Conservation (phyloP, 495 filamentous ascomycete species). For the Penicillium desertorum region DNA sequence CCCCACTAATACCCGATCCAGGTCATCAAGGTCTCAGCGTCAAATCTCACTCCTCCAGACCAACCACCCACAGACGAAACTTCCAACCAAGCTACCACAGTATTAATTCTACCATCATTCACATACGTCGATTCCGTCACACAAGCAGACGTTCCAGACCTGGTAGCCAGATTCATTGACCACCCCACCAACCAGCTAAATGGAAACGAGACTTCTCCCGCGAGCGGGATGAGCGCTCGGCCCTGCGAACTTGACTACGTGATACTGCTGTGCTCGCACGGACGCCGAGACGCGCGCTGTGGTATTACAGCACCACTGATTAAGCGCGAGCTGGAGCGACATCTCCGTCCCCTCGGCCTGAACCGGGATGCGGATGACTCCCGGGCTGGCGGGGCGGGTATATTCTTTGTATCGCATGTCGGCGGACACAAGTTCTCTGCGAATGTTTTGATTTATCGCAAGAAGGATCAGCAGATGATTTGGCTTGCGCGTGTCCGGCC, state of each 20-base stretch:
- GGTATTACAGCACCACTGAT: conserved; percentile 89
- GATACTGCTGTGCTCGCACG: conserved; percentile 92
- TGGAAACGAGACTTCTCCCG: conserved; percentile 44
- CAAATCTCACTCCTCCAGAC: conserved; percentile 72
- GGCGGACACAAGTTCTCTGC: conserved; percentile 93
- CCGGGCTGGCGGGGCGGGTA: conserved; percentile 80
- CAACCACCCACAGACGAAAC: conserved; percentile 38
- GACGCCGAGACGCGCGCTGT: conserved; percentile 87
- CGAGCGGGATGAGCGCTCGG: conserved; percentile 46
- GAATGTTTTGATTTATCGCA: conserved; percentile 86
- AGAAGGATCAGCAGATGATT: conserved; percentile 74
- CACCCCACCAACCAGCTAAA: conserved; percentile 59
- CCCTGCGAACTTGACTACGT: conserved; percentile 77
- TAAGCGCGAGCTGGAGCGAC: conserved; percentile 79
- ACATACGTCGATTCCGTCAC: conserved; percentile 78
- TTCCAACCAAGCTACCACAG: conserved; percentile 57
- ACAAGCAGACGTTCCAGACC: conserved; percentile 60
- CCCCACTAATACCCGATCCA: conserved; percentile 31
- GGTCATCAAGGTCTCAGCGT: conserved; percentile 88
- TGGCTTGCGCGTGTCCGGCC: conserved; percentile 87
- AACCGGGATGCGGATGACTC: conserved; percentile 86
- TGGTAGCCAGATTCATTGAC: conserved; percentile 70
- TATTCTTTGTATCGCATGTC: conserved; percentile 93
- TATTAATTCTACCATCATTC: conserved; percentile 86
- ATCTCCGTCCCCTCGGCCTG: conserved; percentile 78